Evolutionary conservation across 805 yeast species (phyloP), one percentile per base, ranked within the genome.

Genomic region (Kuraishia borneana): DNA sequence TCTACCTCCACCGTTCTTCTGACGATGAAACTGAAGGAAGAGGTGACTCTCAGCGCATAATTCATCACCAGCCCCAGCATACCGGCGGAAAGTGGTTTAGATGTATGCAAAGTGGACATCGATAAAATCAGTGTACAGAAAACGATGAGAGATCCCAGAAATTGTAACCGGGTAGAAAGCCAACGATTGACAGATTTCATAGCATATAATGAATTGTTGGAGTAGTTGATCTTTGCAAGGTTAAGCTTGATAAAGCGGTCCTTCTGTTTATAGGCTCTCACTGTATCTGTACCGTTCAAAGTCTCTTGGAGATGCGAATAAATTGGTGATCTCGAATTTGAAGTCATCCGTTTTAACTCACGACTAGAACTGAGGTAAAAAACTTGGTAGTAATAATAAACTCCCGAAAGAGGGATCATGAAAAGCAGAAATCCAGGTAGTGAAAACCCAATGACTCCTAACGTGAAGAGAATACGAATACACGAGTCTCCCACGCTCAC

Each of bases 221-320:
- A 64, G 40, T 58, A 58, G 48, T 75, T 75, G 38, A 76, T 54
- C 39, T 67, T 65, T 14, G 63, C 57, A 22, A 56, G 51, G 50
- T 78, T 79, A 37, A 72, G 63, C 47, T 54, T 68, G 18, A 61
- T 58, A 54, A 85, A 87, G 37, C 94, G 63, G 4, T 61, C 65
- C 19, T 55, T 55, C 42, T 84, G 94, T n/a, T 66, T 61, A 47
- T 69, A 88, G 0, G 95, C 95, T 31, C 80, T 64, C 36, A 87
- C 76, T 1, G 94, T 87, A 32, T 75, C 73, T 17, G 79, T 71
- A 9, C 96, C 96, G 21, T 67, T 68, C 32, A 87, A 57, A 2
- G 87, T 76, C 48, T 87, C 96, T 49, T 83, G 88, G 41, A 87
- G 66, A 43, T 81, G 85, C 0, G 94, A 81, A 60, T 71, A 81